phyloP scores from a whole-genome alignment of 192 early-diverging fungal species.

The Backusella circina region DNA sequence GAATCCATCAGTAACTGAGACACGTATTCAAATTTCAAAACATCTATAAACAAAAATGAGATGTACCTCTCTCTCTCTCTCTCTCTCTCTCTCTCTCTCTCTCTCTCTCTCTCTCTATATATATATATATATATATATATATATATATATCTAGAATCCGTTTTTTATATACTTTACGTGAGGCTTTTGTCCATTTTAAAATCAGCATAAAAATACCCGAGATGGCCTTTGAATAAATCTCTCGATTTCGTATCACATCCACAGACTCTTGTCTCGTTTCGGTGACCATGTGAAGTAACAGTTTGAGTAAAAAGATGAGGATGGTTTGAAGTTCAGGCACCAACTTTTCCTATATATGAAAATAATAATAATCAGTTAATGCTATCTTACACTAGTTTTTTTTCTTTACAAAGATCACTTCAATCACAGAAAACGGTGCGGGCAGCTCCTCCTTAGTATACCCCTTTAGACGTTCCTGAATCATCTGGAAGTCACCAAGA shows the following conservation, averaged over 20 bases:
- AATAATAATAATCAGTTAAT: too few species aligned
- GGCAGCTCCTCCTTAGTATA: neutral
- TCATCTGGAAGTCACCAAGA: neutral
- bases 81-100: too few species aligned
- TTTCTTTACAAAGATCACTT: slow-evolving; percentile 50
- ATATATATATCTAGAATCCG: too few species aligned
- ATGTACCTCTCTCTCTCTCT: too few species aligned
- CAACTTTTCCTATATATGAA: slow-evolving; percentile 38
- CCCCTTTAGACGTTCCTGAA: neutral
- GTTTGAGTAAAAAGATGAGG: slow-evolving; percentile 50
- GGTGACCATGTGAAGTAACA: slow-evolving; percentile 42
- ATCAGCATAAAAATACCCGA: slow-evolving; percentile 65
- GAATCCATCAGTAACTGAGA: slow-evolving; percentile 75
- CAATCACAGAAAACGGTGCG: neutral
- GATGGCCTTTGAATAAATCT: slow-evolving; percentile 72
- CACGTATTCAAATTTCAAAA: slow-evolving; percentile 70
- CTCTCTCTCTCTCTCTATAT: too few species aligned
- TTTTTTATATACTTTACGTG: slow-evolving; percentile 41
- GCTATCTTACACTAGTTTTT: too few species aligned
- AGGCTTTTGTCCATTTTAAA: slow-evolving; percentile 63
- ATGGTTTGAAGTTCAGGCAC: slow-evolving; percentile 51
- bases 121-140: too few species aligned
- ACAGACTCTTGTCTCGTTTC: slow-evolving; percentile 37
- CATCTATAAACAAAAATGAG: slow-evolving; percentile 34
- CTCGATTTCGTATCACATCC: slow-evolving; percentile 60